Evolutionary conservation across 805 yeast species (phyloP), one percentile per base, ranked within the genome.

Genomic region (Candida cerambycidarum): DNA sequence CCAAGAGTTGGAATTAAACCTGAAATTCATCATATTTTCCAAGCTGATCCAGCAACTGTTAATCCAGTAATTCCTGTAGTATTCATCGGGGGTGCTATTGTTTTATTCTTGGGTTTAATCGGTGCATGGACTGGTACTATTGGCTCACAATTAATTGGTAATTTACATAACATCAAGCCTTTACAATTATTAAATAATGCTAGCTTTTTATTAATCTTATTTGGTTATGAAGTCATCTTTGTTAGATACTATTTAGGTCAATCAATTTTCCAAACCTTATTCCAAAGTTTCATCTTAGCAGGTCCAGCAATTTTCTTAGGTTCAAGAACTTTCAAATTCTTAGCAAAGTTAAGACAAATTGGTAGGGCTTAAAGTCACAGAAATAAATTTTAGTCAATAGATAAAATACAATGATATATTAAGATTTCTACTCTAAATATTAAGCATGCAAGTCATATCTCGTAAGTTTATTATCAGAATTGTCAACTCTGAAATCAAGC

Each of bases 11-110:
- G 75, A 2, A 59, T 74, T 11, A 60, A 73, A 56, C 78, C 82
- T 2, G 89, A 83, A 62, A 83, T 88, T 50, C 61, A 61, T 49
- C 89, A 86, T 60, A 58, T 63, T 28, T 89, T 88, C 67, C 72
- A 70, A 42, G 58, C 63, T 3, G 76, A 75, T n/a, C 79, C 81
- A 15, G 61, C 61, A 25, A 77, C 82, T 27, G 80, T 78, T 10
- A 65, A 76, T 42, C 62, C 78, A 7, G 46, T 70, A 2, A 49
- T 85, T 17, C 82, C 90, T 2, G 48, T 72, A 8, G 51, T 72
- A 0, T 83, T 85, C 53, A 68, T 73, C 14, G 67, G 64, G 3
- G 64, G 63, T 5, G 73, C 79, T 11, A 48, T 67, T 11, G 68
- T 57, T 0, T 62, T 79, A 40, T 59, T 76, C 15, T 45, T 71